These are phyloP conservation scores for Umbilicus rupestris DNA, from an alignment of 164 flowering plant genomes.

Conservation along the genomic window DNA sequence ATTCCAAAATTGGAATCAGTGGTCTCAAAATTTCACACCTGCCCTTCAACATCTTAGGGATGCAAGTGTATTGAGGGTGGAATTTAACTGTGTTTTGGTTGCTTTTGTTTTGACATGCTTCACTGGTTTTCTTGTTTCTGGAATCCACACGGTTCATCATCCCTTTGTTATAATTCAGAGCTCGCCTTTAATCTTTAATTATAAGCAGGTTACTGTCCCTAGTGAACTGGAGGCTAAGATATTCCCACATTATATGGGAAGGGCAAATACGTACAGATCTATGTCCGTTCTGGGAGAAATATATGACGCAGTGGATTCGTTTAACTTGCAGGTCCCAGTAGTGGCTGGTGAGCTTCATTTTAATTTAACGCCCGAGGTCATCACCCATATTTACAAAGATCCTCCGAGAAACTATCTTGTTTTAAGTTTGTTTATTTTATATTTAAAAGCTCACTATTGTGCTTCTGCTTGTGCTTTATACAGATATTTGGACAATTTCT, in stretches of 20 bases:
- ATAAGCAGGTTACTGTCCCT: slow-evolving; percentile 46
- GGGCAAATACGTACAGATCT: slow-evolving; percentile 25
- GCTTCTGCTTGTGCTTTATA: neutral
- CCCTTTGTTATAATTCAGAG: neutral
- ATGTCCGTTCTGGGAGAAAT: slow-evolving; percentile 62
- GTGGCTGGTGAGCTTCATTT: slow-evolving; percentile 19
- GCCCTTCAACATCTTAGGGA: neutral
- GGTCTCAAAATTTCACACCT: no score
- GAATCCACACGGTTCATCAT: neutral
- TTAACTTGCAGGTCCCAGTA: slow-evolving; percentile 9
- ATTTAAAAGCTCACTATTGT: neutral
- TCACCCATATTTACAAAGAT: neutral
- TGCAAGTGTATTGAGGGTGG: neutral
- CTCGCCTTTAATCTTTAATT: neutral
- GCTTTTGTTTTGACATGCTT: neutral
- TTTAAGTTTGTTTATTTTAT: neutral
- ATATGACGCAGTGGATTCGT: slow-evolving; percentile 34
- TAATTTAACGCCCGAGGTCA: neutral
- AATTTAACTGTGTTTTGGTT: neutral
- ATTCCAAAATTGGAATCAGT: neutral
- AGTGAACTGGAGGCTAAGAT: slow-evolving; percentile 26
- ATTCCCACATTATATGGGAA: slow-evolving; percentile 64
- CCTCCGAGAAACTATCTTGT: neutral
- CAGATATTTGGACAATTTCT: slow-evolving; percentile 48
- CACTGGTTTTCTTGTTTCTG: neutral